Evolutionary conservation across 306 rosid genomes (phyloP).

Genomic region (Psophocarpus tetragonolobus): DNA sequence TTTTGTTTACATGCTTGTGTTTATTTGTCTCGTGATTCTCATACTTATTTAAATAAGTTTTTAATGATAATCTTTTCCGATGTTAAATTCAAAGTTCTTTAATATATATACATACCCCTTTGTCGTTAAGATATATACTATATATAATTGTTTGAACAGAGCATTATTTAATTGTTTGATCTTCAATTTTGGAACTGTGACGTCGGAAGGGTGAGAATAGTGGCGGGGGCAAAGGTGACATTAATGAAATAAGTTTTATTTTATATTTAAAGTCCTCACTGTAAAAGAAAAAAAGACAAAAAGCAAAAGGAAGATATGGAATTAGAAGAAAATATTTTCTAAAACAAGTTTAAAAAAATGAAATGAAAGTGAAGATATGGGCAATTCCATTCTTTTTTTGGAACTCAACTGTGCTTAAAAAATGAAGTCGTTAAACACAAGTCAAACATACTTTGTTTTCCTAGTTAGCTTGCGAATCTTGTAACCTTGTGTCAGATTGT

Average conservation of each 20-base stretch:
- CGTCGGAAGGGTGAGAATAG: neutral
- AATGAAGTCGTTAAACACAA: constrained; percentile 4
- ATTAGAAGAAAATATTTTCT: neutral
- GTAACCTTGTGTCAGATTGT: constrained; percentile 24
- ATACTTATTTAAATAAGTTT: constrained; percentile 13
- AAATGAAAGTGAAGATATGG: neutral
- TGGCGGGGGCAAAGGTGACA: neutral
- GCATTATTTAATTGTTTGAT: neutral
- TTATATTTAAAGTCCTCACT: neutral
- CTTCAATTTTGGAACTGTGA: neutral
- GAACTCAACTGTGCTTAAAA: neutral
- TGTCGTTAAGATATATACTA: neutral
- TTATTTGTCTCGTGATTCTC: constrained; percentile 24
- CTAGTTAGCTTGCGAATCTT: constrained; percentile 20
- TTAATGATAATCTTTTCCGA: neutral
- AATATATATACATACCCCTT: neutral
- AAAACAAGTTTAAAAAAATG: neutral
- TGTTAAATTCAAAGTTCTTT: neutral
- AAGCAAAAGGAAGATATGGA: neutral
- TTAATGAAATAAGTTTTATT: neutral
- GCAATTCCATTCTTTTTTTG: neutral
- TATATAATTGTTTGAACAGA: neutral
- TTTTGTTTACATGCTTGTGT: neutral
- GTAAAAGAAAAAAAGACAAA: neutral
- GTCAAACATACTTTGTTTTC: constrained; percentile 27